Base-by-base conservation (phyloP, 2,329 filamentous ascomycete genomes). In the Paraconiothyrium sp. region DNA sequence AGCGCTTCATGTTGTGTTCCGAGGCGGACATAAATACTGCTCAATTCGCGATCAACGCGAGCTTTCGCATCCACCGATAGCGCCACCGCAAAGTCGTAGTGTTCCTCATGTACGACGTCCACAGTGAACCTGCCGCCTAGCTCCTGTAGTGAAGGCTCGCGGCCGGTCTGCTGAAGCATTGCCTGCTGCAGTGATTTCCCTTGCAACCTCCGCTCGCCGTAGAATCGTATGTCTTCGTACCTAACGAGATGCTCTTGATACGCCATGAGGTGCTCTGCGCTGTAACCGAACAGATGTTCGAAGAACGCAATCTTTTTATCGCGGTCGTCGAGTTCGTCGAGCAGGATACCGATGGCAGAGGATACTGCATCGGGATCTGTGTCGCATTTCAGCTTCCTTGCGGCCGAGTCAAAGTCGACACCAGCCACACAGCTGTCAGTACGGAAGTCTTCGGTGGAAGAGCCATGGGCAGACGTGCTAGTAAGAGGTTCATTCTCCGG, bases 241-340 rank as follows among this genome's bases (percentile, higher is more conserved):
- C 20, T 44, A 2, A 30, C 22, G 24, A 55, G 52, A 41, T 35
- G 24, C 6, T 46, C 39, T 24, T 46, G 4, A 24, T 24, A 55
- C 3, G 39, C 39, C 52, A 55, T 55, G 39, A 55, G 39, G 16
- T 55, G 41, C 39, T 55, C 52, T 32, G 52, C 16, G 27, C 22
- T 24, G n/a, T 46, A 46, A 7, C 39, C 39, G 52, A 55, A 55
- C 14, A 55, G 39, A 9, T n/a, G 22, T n/a, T 55, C 52, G 39
- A 44, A 55, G 52, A 55, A 55, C 1, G 24, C 39, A 4, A 55
- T 27, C 16, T 55, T 55, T 3, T 1, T 34, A 8, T 35, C n/a
- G 16, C 11, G 39, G 14, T 55, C 52, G 2, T 46, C 24, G 27
- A 55, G 20, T 10, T 34, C n/a, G 8, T 55, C n/a, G 32, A 27